These are phyloP conservation scores for Apiospora rasikravindrae DNA, from an alignment of 2,329 filamentous ascomycete species.

Conservation along the genomic window DNA sequence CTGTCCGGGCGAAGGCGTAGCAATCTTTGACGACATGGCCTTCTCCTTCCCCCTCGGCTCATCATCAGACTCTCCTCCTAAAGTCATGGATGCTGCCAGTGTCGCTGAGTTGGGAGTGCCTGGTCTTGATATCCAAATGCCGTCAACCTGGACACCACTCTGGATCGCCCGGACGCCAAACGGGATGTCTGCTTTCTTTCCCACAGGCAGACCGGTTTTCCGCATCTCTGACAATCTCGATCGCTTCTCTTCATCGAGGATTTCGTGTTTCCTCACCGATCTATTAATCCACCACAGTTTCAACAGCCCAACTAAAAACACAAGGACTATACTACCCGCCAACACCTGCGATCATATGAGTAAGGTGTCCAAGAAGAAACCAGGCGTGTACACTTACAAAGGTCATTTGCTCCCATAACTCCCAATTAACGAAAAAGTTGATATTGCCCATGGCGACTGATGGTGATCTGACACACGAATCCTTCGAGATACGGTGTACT, in stretches of 20 bases:
- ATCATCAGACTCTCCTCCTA: constrained; percentile 30
- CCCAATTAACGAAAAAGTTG: constrained; percentile 72
- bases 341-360: constrained; percentile 64
- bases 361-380: background rate
- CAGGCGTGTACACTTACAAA: constrained; percentile 66
- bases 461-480: constrained; percentile 30
- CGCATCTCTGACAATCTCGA: constrained; percentile 58
- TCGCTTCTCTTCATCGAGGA: constrained; percentile 70
- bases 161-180: constrained; percentile 89
- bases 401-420: constrained; percentile 87
- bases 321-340: constrained; percentile 70
- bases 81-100: constrained; percentile 32
- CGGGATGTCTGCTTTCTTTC: constrained; percentile 67
- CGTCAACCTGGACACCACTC: constrained; percentile 81
- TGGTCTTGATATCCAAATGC: constrained; percentile 75
- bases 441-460: constrained; percentile 43
- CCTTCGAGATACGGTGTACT: constrained; percentile 29
- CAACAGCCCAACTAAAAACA: constrained; percentile 69
- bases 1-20: constrained; percentile 26
- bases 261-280: constrained; percentile 60
- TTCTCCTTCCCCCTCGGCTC: constrained; percentile 35
- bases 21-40: constrained; percentile 26
- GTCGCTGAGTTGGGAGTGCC: constrained; percentile 43
- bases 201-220: constrained; percentile 55
- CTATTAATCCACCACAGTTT: constrained; percentile 71